A percentile compares a stretch with the other conserved stretches of the same genome.
Conservation (phyloP, 2,329 filamentous ascomycete species). For the Colletotrichum tabaci region DNA sequence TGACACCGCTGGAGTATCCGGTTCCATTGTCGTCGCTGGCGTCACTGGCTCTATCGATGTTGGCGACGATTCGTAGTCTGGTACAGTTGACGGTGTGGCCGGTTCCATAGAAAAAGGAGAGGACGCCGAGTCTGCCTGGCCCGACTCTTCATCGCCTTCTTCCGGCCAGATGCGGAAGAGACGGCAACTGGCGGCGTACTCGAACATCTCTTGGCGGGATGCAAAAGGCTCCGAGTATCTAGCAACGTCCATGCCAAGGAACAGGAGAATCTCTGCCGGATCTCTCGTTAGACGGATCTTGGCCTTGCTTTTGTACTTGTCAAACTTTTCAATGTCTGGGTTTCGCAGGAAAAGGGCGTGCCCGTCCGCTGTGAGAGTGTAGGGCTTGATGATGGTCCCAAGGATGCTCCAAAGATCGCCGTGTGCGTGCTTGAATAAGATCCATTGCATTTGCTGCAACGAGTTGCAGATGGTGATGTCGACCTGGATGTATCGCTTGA, state of each 20-base stretch:
- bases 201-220: constrained; percentile 69
- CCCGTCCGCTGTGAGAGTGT: constrained; percentile 78
- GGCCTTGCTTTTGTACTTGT: constrained; percentile 62
- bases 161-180: constrained; percentile 67
- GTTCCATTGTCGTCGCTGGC: not conserved
- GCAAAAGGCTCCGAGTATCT: constrained; percentile 71
- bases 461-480: constrained; percentile 73
- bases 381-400: constrained; percentile 73
- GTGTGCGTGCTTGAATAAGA: constrained; percentile 77
- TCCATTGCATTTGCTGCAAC: constrained; percentile 69
- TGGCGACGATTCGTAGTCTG: not conserved
- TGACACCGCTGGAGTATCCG: no score
- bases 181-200: constrained; percentile 71
- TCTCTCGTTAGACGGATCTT: constrained; percentile 73
- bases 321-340: constrained; percentile 73
- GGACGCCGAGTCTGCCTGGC: not conserved
- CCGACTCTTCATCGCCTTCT: not conserved
- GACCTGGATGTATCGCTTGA: constrained; percentile 71
- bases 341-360: constrained; percentile 76
- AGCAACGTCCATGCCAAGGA: constrained; percentile 72
- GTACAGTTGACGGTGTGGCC: not conserved
- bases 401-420: constrained; percentile 80
- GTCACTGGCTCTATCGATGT: not conserved
- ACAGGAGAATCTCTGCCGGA: constrained; percentile 69
- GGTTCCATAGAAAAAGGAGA: not conserved